Evolutionary conservation across 202 grass and related monocot genomes (phyloP).

Genomic region (Carex arenaria): DNA sequence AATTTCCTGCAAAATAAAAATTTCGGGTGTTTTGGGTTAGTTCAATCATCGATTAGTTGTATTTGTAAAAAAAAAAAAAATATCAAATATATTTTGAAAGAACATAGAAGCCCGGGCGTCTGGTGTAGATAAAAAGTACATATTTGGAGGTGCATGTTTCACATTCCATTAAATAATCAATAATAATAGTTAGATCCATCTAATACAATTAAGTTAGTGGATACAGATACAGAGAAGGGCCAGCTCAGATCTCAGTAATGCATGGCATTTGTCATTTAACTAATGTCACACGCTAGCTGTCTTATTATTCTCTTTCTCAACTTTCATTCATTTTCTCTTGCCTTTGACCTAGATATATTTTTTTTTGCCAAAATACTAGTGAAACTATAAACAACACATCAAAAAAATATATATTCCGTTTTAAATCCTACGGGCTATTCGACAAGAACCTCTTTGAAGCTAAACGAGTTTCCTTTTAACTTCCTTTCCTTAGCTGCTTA

Average conservation of each 20-base stretch:
- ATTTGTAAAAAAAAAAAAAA: too few relatives aligned
- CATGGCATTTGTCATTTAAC: not conserved
- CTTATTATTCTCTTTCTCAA: not conserved
- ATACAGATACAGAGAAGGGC: conserved; percentile 7
- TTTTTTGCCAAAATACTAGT: not conserved
- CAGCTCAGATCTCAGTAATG: conserved; percentile 2
- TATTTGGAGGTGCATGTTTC: not conserved
- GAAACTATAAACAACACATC: not conserved
- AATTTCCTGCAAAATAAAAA: too few relatives aligned
- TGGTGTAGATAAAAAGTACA: too few relatives aligned
- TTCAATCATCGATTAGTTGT: too few relatives aligned
- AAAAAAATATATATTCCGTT: too few relatives aligned
- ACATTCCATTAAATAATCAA: not conserved
- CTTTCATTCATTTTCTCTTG: not conserved
- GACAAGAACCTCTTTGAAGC: too few relatives aligned
- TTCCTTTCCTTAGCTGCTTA: too few relatives aligned
- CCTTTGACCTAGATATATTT: not conserved
- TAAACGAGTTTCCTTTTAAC: too few relatives aligned
- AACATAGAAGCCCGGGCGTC: too few relatives aligned
- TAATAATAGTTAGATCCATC: not conserved
- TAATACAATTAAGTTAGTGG: not conserved
- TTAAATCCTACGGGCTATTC: too few relatives aligned
- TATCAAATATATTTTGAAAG: too few relatives aligned
- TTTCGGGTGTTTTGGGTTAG: too few relatives aligned
- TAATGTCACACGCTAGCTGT: not conserved